Conservation (phyloP, 2,329 filamentous ascomycete genomes). For the Exophiala sp. region DNA sequence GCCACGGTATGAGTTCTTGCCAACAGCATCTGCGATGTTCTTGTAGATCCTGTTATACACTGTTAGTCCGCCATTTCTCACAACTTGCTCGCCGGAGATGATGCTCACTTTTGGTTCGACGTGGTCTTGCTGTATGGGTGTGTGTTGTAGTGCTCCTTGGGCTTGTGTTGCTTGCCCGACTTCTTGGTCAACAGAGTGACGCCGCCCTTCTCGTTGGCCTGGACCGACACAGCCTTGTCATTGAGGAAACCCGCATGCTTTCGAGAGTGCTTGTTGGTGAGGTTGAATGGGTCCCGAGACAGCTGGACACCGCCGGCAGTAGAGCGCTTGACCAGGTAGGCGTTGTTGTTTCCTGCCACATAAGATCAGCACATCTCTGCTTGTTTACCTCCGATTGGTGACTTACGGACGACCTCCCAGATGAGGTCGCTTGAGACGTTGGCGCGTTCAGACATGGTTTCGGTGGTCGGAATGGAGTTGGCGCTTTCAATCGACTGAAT, state of each 20-base stretch:
- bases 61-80: background rate
- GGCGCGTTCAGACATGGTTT: conserved; percentile 48
- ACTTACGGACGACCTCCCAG: conserved; percentile 95
- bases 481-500: background rate
- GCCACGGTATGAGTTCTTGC: conserved; percentile 80
- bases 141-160: conserved; percentile 62
- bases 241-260: conserved; percentile 95
- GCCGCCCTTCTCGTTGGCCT: conserved; percentile 68
- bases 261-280: conserved; percentile 84
- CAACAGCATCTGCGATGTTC: conserved; percentile 74
- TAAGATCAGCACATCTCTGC: background rate
- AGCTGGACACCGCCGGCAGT: conserved; percentile 76
- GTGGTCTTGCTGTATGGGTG: conserved; percentile 69
- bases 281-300: conserved; percentile 91
- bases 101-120: conserved; percentile 71
- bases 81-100: background rate
- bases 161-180: conserved; percentile 64
- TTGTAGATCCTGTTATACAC: conserved; percentile 71
- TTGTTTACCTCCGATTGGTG: conserved; percentile 9
- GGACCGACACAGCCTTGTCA: conserved; percentile 86
- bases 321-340: conserved; percentile 89
- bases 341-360: conserved; percentile 72
- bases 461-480: conserved; percentile 5
- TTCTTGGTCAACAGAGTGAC: conserved; percentile 85
- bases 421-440: conserved; percentile 87